Conservation (phyloP, 2,329 filamentous ascomycete genomes). For the Talaromyces sp. region DNA sequence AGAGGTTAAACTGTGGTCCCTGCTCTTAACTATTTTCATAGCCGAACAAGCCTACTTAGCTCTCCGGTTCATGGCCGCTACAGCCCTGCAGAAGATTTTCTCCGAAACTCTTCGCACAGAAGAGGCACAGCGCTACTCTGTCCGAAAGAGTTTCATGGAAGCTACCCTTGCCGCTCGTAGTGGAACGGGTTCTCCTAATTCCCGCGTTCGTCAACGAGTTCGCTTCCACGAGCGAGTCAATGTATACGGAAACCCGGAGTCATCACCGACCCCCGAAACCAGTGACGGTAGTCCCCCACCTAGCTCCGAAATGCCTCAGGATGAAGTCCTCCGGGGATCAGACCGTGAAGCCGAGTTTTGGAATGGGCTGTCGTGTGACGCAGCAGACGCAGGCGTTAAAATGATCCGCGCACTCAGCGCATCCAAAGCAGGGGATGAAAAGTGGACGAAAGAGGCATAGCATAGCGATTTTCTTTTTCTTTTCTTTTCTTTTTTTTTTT, state of each 20-base stretch:
- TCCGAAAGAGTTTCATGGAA: constrained; percentile 75
- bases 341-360: constrained; percentile 57
- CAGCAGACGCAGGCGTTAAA: constrained; percentile 52
- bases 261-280: constrained; percentile 29
- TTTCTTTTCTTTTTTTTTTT: constrained; percentile 2
- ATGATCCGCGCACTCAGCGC: constrained; percentile 52
- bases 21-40: constrained; percentile 77
- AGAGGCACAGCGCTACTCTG: constrained; percentile 73
- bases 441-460: constrained; percentile 18
- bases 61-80: constrained; percentile 69
- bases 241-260: constrained; percentile 32
- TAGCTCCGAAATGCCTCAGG: constrained; percentile 22
- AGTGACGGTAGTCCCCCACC: constrained; percentile 19
- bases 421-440: constrained; percentile 20
- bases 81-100: constrained; percentile 75
- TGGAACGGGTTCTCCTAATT: constrained; percentile 14
- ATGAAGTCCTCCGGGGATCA: constrained; percentile 31
- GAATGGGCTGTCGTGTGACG: constrained; percentile 55
- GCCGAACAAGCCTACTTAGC: constrained; percentile 83
- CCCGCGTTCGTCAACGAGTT: constrained; percentile 27
- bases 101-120: constrained; percentile 82
- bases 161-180: background rate
- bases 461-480: background rate
- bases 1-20: constrained; percentile 72
- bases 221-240: constrained; percentile 39